A percentile compares a stretch with the other conserved stretches of the same genome.
These are phyloP conservation scores for California macrophylla DNA, from an alignment of 441 rosid species.

Conservation along the genomic window DNA sequence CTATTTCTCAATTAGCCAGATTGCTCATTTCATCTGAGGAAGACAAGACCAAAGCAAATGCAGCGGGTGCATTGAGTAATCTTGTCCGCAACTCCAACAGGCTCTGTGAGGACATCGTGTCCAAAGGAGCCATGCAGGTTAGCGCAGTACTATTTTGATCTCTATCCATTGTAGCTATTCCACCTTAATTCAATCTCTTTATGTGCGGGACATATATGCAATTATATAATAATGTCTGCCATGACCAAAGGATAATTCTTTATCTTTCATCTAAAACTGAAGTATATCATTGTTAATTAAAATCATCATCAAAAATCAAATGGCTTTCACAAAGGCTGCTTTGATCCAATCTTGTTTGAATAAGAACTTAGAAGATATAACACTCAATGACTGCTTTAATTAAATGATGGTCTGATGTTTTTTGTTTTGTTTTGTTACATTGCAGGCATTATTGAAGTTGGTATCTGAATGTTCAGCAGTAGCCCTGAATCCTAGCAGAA, in stretches of 20 bases:
- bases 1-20: slow-evolving; percentile 73
- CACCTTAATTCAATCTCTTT: not conserved
- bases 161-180: not conserved
- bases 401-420: not conserved
- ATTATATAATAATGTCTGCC: not conserved
- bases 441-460: slow-evolving; percentile 71
- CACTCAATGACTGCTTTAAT: not conserved
- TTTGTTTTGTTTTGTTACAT: not conserved
- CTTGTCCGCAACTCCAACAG: slow-evolving; percentile 90
- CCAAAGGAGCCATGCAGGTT: slow-evolving; percentile 95
- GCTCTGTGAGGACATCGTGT: slow-evolving; percentile 83
- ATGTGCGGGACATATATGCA: not conserved
- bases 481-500: slow-evolving; percentile 72
- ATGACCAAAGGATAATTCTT: not conserved
- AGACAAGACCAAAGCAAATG: slow-evolving; percentile 96
- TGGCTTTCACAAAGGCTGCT: not conserved
- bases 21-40: slow-evolving; percentile 70
- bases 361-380: not conserved
- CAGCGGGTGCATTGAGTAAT: slow-evolving; percentile 94
- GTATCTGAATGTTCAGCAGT: slow-evolving; percentile 60
- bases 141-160: not conserved
- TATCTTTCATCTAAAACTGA: not conserved
- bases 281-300: not conserved
- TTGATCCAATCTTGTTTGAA: not conserved
- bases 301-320: not conserved